Percentiles rank a stretch among this genome's conserved stretches.
Conservation (phyloP, 257 asterid species). For the Nicotiana paniculata region DNA sequence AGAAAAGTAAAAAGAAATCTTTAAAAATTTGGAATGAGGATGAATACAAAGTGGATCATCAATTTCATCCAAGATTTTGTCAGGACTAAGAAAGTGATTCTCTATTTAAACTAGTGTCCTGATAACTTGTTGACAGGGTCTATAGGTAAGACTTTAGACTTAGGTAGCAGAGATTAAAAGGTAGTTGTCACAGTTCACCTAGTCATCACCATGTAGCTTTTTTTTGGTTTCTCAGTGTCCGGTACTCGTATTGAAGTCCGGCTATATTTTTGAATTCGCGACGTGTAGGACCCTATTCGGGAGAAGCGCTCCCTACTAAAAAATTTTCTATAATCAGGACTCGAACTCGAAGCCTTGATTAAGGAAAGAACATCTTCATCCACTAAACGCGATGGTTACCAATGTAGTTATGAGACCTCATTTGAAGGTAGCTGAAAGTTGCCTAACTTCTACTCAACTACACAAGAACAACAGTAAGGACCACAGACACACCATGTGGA, state of each 20-base stretch:
- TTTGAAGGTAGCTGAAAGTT: not conserved
- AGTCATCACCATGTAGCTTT: not conserved
- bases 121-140: not conserved
- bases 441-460: conserved; percentile 9
- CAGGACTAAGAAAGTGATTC: not conserved
- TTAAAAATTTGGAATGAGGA: not conserved
- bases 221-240: too few species aligned
- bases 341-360: too few species aligned
- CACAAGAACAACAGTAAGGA: not conserved
- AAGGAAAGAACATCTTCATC: too few species aligned
- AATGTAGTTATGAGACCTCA: conserved; percentile 3
- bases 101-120: not conserved
- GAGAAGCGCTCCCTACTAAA: too few species aligned
- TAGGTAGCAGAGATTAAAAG: not conserved
- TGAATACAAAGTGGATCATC: conserved; percentile 7
- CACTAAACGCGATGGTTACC: not conserved
- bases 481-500: conserved; percentile 7
- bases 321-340: rapidly evolving
- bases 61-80: conserved; percentile 11
- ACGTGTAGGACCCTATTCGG: too few species aligned
- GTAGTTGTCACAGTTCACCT: conserved; percentile 10
- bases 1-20: not conserved
- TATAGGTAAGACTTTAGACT: not conserved
- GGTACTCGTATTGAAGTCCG: too few species aligned
- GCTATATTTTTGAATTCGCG: too few species aligned